Percentiles rank a stretch among this genome's conserved stretches.
These are phyloP conservation scores for Zangia roseola DNA, from an alignment of 768 basidiomycete species.

Conservation along the genomic window DNA sequence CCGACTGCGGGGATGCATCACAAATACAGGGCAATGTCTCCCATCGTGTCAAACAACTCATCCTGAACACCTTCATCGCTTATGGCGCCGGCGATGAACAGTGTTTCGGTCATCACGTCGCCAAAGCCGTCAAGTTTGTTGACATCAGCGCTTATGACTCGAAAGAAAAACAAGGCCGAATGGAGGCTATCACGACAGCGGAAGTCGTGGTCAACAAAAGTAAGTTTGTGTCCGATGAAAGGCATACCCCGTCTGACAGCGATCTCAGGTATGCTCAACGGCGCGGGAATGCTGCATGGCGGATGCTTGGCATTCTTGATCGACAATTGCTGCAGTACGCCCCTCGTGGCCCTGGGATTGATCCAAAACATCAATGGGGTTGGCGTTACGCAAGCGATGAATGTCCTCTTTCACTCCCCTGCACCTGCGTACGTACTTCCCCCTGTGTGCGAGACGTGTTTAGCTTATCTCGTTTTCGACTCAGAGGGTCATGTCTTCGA, in stretches of 20 bases:
- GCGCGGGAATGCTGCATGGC: conserved; percentile 75
- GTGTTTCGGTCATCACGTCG: conserved; percentile 61
- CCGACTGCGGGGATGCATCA: conserved; percentile 56
- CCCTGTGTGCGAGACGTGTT: conserved; percentile 3
- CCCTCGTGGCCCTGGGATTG: conserved; percentile 65
- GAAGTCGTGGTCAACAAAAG: conserved; percentile 65
- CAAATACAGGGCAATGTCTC: conserved; percentile 64
- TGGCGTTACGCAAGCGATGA: conserved; percentile 73
- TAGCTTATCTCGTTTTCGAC: conserved; percentile 1
- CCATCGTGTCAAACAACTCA: conserved; percentile 61
- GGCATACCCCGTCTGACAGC: conserved; percentile 1
- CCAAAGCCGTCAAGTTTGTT: conserved; percentile 57
- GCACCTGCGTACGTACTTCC: conserved; percentile 51
- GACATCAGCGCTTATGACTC: conserved; percentile 53
- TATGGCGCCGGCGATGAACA: conserved; percentile 70
- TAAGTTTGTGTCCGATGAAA: conserved; percentile 28
- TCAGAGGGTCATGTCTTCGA: conserved; percentile 56
- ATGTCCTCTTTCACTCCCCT: conserved; percentile 67
- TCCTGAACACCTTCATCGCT: conserved; percentile 61
- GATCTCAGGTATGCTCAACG: conserved; percentile 65
- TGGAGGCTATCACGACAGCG: conserved; percentile 61
- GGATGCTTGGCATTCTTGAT: conserved; percentile 72
- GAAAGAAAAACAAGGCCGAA: conserved; percentile 45
- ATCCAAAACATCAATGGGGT: conserved; percentile 63
- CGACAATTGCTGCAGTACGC: conserved; percentile 71